phyloP scores from a whole-genome alignment of 2,329 filamentous ascomycete species.

The Pestalotiopsis fici region DNA sequence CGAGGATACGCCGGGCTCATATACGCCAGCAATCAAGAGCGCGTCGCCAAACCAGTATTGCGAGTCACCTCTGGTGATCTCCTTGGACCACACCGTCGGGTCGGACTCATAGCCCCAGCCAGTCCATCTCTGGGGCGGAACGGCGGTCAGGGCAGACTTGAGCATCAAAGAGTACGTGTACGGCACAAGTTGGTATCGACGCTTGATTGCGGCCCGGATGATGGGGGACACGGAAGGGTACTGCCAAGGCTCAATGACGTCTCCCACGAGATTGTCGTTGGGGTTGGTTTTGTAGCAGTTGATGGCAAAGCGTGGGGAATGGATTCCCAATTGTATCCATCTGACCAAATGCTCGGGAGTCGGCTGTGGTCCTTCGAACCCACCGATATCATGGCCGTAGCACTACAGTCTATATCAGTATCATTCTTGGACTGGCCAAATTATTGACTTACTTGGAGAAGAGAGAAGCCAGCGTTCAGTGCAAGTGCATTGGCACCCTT shows the following conservation, averaged over 20 bases:
- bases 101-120: slow-evolving; percentile 74
- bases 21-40: slow-evolving; percentile 68
- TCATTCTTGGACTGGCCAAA: neutral
- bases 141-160: slow-evolving; percentile 60
- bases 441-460: slow-evolving; percentile 53
- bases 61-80: slow-evolving; percentile 63
- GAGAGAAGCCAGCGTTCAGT: slow-evolving; percentile 66
- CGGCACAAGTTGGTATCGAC: slow-evolving; percentile 71
- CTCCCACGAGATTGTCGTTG: slow-evolving; percentile 65
- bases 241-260: slow-evolving; percentile 80
- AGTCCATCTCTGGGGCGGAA: slow-evolving; percentile 70
- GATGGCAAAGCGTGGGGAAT: slow-evolving; percentile 72
- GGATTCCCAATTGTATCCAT: slow-evolving; percentile 72
- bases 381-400: slow-evolving; percentile 75
- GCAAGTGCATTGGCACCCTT: slow-evolving; percentile 70
- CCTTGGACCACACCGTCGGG: slow-evolving; percentile 63
- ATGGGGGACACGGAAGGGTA: slow-evolving; percentile 66
- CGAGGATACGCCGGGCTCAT: slow-evolving; percentile 55
- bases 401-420: slow-evolving; percentile 37
- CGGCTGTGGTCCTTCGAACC: slow-evolving; percentile 74
- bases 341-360: slow-evolving; percentile 70
- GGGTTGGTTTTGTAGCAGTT: slow-evolving; percentile 77
- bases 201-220: slow-evolving; percentile 66
- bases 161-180: slow-evolving; percentile 70
- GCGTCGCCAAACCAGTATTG: slow-evolving; percentile 75